A percentile compares a stretch with the other conserved stretches of the same genome.
Conservation (phyloP, 495 filamentous ascomycete species). For the Podospora appendiculata region DNA sequence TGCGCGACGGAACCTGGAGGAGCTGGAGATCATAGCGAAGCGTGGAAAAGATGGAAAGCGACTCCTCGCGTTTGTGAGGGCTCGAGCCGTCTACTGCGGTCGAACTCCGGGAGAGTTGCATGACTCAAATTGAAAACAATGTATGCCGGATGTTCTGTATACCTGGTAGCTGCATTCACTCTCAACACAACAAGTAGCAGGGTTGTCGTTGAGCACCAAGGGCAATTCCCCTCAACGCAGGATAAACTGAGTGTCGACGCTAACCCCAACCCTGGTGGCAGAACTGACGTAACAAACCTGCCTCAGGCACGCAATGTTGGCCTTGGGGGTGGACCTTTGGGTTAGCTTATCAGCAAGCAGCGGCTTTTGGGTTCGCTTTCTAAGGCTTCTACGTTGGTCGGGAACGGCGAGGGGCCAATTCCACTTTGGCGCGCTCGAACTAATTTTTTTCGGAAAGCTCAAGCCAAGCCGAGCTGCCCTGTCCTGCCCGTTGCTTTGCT, state of each 20-base stretch:
- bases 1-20: constrained; percentile 23
- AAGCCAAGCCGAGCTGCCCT: neutral
- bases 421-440: constrained; percentile 1
- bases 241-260: too few species aligned
- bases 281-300: neutral
- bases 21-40: constrained; percentile 70
- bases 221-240: too few species aligned
- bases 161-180: neutral
- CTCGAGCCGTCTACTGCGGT: neutral
- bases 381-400: neutral
- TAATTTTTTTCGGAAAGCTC: constrained; percentile 12
- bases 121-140: neutral
- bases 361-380: neutral
- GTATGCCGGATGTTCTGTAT: neutral
- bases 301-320: neutral
- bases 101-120: neutral
- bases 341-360: neutral
- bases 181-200: neutral
- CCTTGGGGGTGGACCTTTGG: neutral
- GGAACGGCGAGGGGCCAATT: neutral
- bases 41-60: constrained; percentile 61
- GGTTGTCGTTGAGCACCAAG: neutral
- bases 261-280: too few species aligned
- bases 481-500: neutral
- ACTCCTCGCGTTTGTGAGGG: constrained; percentile 6